Conservation (phyloP, 2,329 filamentous ascomycete species). For the Bertia moriformis region DNA sequence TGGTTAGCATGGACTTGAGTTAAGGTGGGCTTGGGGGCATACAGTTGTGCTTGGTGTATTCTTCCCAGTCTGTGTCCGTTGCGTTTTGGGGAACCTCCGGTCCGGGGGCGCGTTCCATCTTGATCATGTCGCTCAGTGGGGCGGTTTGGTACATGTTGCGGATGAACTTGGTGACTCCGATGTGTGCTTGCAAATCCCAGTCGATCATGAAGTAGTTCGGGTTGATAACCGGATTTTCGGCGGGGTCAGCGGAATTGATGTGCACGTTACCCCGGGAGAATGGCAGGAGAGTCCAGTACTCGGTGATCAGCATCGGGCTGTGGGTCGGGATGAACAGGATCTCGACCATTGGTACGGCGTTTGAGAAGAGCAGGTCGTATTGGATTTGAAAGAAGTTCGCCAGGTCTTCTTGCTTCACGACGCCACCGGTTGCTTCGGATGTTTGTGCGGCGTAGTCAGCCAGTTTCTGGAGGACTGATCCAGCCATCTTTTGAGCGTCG, state of each 20-base stretch:
- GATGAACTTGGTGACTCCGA: not conserved
- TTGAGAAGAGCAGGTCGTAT: conserved; percentile 29
- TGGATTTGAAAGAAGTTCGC: conserved; percentile 23
- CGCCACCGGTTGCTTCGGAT: not conserved
- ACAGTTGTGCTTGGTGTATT: not conserved
- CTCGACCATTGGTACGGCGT: conserved; percentile 27
- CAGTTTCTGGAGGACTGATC: not conserved
- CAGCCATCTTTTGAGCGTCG: not conserved
- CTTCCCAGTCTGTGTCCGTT: not conserved
- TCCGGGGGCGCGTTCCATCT: not conserved
- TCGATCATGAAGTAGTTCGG: conserved; percentile 18
- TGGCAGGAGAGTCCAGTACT: conserved; percentile 20
- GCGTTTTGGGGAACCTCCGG: not conserved
- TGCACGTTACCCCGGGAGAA: conserved; percentile 25
- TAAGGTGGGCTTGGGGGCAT: not conserved
- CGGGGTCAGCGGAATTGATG: conserved; percentile 15
- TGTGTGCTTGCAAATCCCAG: conserved; percentile 14
- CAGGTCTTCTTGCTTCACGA: conserved; percentile 10
- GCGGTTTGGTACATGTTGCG: conserved; percentile 4
- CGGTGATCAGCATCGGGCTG: conserved; percentile 19
- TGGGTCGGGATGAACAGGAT: conserved; percentile 18
- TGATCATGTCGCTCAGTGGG: not conserved
- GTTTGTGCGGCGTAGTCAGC: too few relatives aligned
- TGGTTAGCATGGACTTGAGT: not conserved
- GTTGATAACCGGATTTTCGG: conserved; percentile 16